Evolutionary conservation across 2,329 filamentous ascomycete species (phyloP), one percentile per base, ranked within the genome.

Genomic region (Clonostachys byssicola): DNA sequence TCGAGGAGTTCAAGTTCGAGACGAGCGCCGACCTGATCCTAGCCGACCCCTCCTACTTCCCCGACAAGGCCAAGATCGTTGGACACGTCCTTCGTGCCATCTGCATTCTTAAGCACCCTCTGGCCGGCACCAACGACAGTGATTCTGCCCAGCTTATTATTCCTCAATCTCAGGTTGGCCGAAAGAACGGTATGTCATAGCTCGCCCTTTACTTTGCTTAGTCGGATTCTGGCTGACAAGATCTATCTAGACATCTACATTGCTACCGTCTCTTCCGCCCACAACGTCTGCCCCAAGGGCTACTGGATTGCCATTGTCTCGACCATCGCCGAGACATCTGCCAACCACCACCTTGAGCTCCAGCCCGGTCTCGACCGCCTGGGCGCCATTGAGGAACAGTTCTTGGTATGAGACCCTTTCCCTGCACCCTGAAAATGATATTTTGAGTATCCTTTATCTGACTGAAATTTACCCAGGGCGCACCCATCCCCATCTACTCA

Each of bases 281-380:
- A 99, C 77, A 97, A 95, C 61, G 36, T 99, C 59, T 97, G 92
- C 75, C 94, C 95, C 60, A 95, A 96, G 81, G 92, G 92, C 51
- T 97, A 96, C 82, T 99, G 95, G 78, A 90, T 99, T 59, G 94
- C 94, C 60, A 99, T 97, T 51, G 92, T 99, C 55, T 96, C 91
- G 43, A 99, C 94, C 50, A 96, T 99, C 63, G 90, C 94, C 54
- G 95, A 99, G 77, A 86, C 85, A 41, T 75, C 85, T 51, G 85
- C 89, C 54, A 97, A 99, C 80, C 92, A 96, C 72, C 94, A 99
- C 71, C 77, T 96, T 49, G 94, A 99, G 75, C 85, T 99, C 40
- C 84, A 94, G 71, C 85, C 92, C 33, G 94, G 92, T 62, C 85
- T 97, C 56, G 91, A 96, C 62, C 86, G 92, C 56, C 85, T 99